phyloP scores from a whole-genome alignment of 2,329 filamentous ascomycete genomes.

The Chaetomium globosum region DNA sequence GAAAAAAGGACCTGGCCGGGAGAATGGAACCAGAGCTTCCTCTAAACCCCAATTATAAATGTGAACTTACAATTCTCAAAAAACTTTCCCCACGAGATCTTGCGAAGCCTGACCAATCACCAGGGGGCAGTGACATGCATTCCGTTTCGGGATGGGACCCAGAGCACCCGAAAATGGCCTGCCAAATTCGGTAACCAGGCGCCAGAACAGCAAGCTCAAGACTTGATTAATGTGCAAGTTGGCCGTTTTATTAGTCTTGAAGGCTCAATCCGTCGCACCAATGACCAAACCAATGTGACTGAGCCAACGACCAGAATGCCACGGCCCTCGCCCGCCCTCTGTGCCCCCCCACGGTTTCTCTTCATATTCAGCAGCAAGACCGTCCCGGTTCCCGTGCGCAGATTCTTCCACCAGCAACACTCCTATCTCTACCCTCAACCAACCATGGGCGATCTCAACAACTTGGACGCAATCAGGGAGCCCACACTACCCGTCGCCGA shows the following conservation, averaged over 20 bases:
- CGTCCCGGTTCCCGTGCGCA: neutral
- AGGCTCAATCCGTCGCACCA: neutral
- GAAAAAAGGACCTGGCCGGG: too few relatives aligned
- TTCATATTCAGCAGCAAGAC: neutral
- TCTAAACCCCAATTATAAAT: too few relatives aligned
- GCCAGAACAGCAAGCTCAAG: too few relatives aligned
- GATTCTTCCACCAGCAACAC: neutral
- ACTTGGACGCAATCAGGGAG: conserved; percentile 7
- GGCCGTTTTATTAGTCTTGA: neutral
- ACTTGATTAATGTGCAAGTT: neutral
- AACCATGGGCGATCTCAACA: conserved; percentile 24
- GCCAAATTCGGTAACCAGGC: too few relatives aligned
- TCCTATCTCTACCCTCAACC: neutral
- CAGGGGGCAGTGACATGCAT: too few relatives aligned
- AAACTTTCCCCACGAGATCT: too few relatives aligned
- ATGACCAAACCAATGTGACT: neutral
- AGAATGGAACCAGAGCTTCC: too few relatives aligned
- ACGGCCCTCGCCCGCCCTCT: neutral
- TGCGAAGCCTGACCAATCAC: too few relatives aligned
- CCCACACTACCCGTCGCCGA: neutral
- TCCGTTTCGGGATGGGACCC: too few relatives aligned
- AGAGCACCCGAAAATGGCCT: too few relatives aligned
- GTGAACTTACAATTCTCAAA: too few relatives aligned
- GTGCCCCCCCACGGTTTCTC: neutral
- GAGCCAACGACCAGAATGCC: neutral